Evolutionary conservation across 2,329 filamentous ascomycete species (phyloP).

Genomic region (Sclerotinia nivalis): DNA sequence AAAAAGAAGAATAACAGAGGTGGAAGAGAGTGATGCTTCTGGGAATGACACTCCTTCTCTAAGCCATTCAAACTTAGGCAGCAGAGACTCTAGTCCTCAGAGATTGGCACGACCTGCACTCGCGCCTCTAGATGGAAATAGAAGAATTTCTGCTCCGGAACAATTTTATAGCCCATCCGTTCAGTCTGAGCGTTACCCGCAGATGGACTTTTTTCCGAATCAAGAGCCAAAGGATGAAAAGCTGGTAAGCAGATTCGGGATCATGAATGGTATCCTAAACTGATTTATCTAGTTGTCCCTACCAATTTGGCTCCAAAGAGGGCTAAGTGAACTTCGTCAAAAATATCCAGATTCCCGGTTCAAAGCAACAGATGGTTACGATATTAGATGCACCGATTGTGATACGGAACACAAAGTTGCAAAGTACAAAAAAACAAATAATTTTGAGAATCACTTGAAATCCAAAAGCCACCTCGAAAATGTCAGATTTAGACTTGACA

Average conservation of each 20-base stretch:
- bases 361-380: background rate
- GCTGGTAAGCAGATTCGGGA: background rate
- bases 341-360: conserved; percentile 14
- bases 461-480: conserved; percentile 1
- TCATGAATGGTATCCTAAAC: background rate
- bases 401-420: background rate
- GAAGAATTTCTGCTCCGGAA: conserved; percentile 6
- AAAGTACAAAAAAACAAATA: background rate
- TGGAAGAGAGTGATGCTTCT: conserved; percentile 19
- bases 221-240: background rate
- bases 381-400: conserved; percentile 17
- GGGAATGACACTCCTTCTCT: background rate
- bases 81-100: conserved; percentile 11
- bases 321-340: conserved; percentile 13
- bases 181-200: conserved; percentile 6
- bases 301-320: conserved; percentile 17
- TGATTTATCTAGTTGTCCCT: conserved; percentile 6
- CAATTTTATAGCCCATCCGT: conserved; percentile 14
- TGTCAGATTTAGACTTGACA: background rate
- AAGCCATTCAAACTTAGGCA: background rate
- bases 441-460: conserved; percentile 11
- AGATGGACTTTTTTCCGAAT: background rate
- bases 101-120: conserved; percentile 10
- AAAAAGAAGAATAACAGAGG: conserved; percentile 18
- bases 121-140: conserved; percentile 15